Percentiles rank a stretch among this genome's conserved stretches.
phyloP scores from a whole-genome alignment of 331 rosid genomes.

The Spiraea crenata region DNA sequence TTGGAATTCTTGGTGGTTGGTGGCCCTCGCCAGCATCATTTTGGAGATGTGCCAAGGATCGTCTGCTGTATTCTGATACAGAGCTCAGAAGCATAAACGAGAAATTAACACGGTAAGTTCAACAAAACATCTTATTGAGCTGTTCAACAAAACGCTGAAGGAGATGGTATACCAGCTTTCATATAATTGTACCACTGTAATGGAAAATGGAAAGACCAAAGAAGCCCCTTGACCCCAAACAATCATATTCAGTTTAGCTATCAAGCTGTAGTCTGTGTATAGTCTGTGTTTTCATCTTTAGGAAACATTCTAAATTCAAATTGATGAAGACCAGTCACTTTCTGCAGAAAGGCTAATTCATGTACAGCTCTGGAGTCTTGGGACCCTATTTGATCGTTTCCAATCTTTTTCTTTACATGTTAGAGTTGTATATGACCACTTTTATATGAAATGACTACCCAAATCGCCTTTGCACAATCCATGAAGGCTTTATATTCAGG shows the following conservation, averaged over 20 bases:
- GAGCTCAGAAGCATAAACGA: slow-evolving; percentile 28
- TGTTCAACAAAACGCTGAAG: neutral
- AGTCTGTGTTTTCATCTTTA: neutral
- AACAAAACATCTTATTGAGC: neutral
- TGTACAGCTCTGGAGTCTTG: neutral
- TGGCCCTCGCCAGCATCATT: slow-evolving; percentile 50
- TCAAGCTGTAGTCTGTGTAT: neutral
- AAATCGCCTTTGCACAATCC: neutral
- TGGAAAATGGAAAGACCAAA: neutral
- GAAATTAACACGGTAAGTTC: neutral
- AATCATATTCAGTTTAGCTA: neutral
- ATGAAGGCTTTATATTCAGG: slow-evolving; percentile 14
- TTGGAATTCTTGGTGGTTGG: slow-evolving; percentile 84
- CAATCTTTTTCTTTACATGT: neutral
- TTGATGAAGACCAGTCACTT: neutral
- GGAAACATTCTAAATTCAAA: neutral
- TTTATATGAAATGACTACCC: neutral
- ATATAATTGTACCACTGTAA: neutral
- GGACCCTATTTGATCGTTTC: neutral
- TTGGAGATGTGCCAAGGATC: slow-evolving; percentile 18
- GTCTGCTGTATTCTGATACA: slow-evolving; percentile 31
- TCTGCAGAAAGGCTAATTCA: slow-evolving; percentile 1
- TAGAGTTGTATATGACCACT: neutral
- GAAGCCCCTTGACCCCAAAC: neutral
- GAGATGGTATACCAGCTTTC: neutral